phyloP scores from a whole-genome alignment of 768 basidiomycete genomes.

The Tulasnella sp. region DNA sequence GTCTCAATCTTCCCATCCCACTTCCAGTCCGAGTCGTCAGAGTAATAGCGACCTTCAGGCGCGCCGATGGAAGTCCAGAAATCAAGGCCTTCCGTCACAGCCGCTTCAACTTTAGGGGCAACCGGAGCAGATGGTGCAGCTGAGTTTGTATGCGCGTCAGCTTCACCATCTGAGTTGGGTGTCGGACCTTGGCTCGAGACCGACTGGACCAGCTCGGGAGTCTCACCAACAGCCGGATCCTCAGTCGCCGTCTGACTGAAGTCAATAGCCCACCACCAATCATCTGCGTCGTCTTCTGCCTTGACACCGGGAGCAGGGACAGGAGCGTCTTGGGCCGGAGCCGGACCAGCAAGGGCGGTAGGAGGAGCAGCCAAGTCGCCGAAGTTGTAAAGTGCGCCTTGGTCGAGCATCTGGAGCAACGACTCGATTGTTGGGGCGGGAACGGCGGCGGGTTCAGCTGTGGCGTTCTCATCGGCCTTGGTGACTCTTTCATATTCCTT shows the following conservation, averaged over 20 bases:
- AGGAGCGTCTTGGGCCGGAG: neutral
- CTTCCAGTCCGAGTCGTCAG: constrained; percentile 6
- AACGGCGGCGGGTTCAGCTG: neutral
- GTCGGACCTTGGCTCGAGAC: constrained; percentile 15
- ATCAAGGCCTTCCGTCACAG: constrained; percentile 3
- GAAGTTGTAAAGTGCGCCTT: neutral
- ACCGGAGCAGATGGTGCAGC: neutral
- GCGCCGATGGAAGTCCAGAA: constrained; percentile 6
- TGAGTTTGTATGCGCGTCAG: neutral
- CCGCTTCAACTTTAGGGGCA: neutral
- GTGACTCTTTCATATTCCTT: neutral
- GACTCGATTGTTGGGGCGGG: neutral
- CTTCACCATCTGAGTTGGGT: constrained; percentile 12
- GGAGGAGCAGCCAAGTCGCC: neutral
- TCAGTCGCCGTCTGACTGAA: constrained; percentile 1
- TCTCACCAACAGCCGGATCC: constrained; percentile 3
- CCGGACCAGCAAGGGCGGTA: neutral
- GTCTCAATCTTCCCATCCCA: constrained; percentile 16
- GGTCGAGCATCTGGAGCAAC: neutral
- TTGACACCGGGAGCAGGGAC: neutral
- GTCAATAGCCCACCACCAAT: constrained; percentile 13
- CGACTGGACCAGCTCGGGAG: constrained; percentile 12
- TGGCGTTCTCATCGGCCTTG: neutral
- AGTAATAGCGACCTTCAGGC: constrained; percentile 9
- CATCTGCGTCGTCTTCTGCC: constrained; percentile 7